Conservation (phyloP, 2,329 filamentous ascomycete genomes). For the Aspergillus ustus region DNA sequence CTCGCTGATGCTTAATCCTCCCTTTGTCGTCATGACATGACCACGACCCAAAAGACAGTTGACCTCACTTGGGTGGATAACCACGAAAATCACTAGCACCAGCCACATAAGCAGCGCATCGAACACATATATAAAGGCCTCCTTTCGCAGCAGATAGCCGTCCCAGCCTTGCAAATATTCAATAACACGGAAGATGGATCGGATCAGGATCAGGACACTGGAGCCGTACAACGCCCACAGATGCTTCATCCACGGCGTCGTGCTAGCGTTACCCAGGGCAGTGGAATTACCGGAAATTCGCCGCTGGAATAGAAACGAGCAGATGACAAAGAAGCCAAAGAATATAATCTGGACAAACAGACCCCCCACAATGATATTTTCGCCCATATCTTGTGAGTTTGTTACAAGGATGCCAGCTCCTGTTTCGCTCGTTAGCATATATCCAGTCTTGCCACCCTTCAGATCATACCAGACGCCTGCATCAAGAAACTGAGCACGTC, state of each 20-base stretch:
- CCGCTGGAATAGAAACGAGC: slow-evolving; percentile 30
- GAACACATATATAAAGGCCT: slow-evolving; percentile 38
- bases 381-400: slow-evolving; percentile 23
- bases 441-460: neutral
- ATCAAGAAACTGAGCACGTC: slow-evolving; percentile 37
- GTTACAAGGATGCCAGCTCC: slow-evolving; percentile 32
- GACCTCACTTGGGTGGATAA: slow-evolving; percentile 31
- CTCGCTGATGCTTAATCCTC: slow-evolving; percentile 23
- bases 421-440: slow-evolving; percentile 9
- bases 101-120: slow-evolving; percentile 36
- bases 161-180: slow-evolving; percentile 35
- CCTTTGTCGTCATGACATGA: slow-evolving; percentile 24
- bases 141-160: slow-evolving; percentile 32
- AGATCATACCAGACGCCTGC: slow-evolving; percentile 32
- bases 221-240: slow-evolving; percentile 36
- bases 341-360: slow-evolving; percentile 37
- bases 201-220: slow-evolving; percentile 33
- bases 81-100: slow-evolving; percentile 30
- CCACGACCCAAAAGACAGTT: slow-evolving; percentile 27
- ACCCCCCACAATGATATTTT: slow-evolving; percentile 34
- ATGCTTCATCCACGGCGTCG: slow-evolving; percentile 40
- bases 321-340: slow-evolving; percentile 36
- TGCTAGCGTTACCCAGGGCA: slow-evolving; percentile 24
- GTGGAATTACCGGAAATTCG: slow-evolving; percentile 36
- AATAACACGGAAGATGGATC: slow-evolving; percentile 34